Evolutionary conservation across 768 basidiomycete species (phyloP).

Genomic region (Mrakia blollopis): DNA sequence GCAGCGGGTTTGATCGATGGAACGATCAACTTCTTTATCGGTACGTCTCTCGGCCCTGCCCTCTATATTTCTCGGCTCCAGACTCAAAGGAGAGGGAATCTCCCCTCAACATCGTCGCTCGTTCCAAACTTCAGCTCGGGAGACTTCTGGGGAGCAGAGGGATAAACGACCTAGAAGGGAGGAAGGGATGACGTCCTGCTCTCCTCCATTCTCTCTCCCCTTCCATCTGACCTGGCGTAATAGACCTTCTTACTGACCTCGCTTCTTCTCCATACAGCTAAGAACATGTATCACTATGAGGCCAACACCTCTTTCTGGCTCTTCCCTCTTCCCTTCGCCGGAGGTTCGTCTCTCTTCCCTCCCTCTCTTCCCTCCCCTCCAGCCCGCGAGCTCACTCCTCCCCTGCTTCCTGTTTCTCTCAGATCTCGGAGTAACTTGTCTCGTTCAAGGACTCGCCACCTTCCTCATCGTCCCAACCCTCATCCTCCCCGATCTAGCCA

Average conservation of each 20-base stretch:
- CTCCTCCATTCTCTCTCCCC: neutral
- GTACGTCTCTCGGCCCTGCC: neutral
- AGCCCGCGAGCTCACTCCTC: too few relatives aligned
- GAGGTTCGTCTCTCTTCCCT: slow-evolving; percentile 13
- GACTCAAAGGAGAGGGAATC: too few relatives aligned
- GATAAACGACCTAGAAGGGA: neutral
- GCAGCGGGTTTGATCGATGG: slow-evolving; percentile 26
- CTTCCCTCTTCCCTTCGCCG: slow-evolving; percentile 32
- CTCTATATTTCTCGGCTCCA: too few relatives aligned
- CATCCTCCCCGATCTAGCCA: slow-evolving; percentile 28
- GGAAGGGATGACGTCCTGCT: neutral
- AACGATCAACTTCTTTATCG: slow-evolving; percentile 28
- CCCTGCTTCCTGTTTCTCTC: neutral
- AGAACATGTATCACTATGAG: slow-evolving; percentile 27
- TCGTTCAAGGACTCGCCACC: slow-evolving; percentile 30
- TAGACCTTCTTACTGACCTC: neutral
- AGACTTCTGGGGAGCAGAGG: neutral
- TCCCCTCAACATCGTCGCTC: too few relatives aligned
- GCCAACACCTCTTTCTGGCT: slow-evolving; percentile 30
- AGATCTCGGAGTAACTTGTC: slow-evolving; percentile 28
- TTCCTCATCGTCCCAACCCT: slow-evolving; percentile 32
- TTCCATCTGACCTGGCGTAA: neutral
- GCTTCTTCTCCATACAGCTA: neutral
- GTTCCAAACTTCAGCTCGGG: too few relatives aligned
- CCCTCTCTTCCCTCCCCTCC: neutral